Evolutionary conservation across 1,284 basidiomycete species (phyloP), one percentile per base, ranked within the genome.

Genomic region (Pisolithus thermaeus): DNA sequence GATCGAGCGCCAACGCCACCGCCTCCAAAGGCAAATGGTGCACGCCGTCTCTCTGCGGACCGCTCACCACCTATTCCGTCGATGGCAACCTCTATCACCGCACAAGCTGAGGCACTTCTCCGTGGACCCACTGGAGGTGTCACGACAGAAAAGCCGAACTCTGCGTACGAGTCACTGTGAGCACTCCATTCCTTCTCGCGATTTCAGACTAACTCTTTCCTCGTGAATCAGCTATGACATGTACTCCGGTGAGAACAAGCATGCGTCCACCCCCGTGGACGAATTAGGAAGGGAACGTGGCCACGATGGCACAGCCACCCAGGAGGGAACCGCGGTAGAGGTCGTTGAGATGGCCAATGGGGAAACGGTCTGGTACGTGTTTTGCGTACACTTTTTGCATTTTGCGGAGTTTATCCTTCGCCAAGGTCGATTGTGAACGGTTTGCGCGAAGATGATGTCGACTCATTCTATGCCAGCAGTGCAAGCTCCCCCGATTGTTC

Each of bases 1-100:
- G 87, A 90, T 58, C 83, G 88, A 49, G 83, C 73, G n/a, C 88
- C 88, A 18, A 91, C 88, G 2, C 88, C 87, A 23, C 87, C 87
- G 18, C 88, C 87, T 32, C 79, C 84, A n/a, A 79, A 80, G 56
- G 69, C 76, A 5, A 69, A 74, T 32, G 71, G 73, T 30, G 65
- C 68, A 27, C 77, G 77, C 56, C 79, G 85, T 36, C 86, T 88
- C 67, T 89, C 87, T 18, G 66, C 61, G 25, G 79, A 81, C 58
- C 70, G 70, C 41, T 77, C 83, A 3, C 89, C 87, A 27, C 88
- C 89, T 12, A 75, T 91, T 35, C 88, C 89, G 4, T 77, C 77
- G 41, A 65, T 87, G 50, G 80, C 85, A 42, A 64, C 71, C 47
- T 73, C 79, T 11, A 70, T 81, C 48, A 66, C 77, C 22, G 59